phyloP scores from a whole-genome alignment of 148 eudicot species.

The Arbutus unedo region DNA sequence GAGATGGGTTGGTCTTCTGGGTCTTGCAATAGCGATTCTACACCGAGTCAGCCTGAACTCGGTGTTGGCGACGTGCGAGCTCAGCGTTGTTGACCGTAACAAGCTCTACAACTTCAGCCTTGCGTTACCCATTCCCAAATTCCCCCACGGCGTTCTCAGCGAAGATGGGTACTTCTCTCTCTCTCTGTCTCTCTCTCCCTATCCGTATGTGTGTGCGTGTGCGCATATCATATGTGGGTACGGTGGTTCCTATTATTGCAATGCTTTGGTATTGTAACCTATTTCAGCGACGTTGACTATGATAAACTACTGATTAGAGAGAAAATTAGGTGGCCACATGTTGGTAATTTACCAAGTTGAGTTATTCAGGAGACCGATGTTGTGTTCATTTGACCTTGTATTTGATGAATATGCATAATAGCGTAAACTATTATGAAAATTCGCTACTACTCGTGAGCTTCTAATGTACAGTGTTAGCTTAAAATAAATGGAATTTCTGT shows the following conservation, averaged over 20 bases:
- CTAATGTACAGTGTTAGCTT: background rate
- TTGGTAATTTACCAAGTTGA: conserved; percentile 10
- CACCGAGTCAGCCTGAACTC: conserved; percentile 26
- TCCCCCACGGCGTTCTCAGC: conserved; percentile 82
- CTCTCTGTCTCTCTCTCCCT: background rate
- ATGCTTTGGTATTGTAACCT: background rate
- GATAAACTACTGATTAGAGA: background rate
- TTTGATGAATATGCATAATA: background rate
- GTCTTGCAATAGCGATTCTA: conserved; percentile 17
- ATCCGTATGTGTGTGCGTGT: background rate
- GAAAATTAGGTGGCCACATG: conserved; percentile 12
- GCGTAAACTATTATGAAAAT: background rate
- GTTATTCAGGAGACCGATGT: background rate
- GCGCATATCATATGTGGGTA: background rate
- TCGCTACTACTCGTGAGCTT: background rate
- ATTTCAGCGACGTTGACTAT: background rate
- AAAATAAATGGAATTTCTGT: background rate
- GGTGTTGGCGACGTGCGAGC: conserved; percentile 49
- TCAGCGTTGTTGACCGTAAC: conserved; percentile 33
- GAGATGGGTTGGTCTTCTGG: conserved; percentile 10
- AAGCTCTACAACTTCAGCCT: conserved; percentile 62
- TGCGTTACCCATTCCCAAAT: conserved; percentile 41
- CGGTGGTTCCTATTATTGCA: too few relatives aligned
- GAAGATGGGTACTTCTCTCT: conserved; percentile 78
- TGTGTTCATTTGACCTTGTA: background rate